Conservation (phyloP, 2,329 filamentous ascomycete species). For the Fusarium citri region DNA sequence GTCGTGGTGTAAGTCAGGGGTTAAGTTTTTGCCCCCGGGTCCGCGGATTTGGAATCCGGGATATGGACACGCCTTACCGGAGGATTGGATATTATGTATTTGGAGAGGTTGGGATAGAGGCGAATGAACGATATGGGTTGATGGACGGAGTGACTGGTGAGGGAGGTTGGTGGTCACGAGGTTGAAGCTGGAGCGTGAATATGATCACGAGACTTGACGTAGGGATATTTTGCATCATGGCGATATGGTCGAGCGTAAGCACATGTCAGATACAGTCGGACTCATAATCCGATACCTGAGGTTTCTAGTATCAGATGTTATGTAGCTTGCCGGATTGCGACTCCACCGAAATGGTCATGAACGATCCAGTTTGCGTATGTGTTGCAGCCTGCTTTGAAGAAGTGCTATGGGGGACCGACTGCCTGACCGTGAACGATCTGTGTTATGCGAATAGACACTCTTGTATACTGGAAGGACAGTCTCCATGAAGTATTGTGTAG, state of each 20-base stretch:
- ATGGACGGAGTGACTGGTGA: neutral
- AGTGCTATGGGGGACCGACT: neutral
- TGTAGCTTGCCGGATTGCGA: neutral
- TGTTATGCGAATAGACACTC: too few species aligned
- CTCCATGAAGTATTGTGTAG: too few species aligned
- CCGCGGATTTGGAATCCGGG: conserved; percentile 8
- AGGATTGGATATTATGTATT: neutral
- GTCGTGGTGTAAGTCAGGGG: conserved; percentile 7
- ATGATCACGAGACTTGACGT: conserved; percentile 4
- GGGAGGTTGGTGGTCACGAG: neutral
- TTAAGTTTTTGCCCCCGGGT: conserved; percentile 23
- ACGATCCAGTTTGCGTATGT: neutral
- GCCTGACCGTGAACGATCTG: too few species aligned
- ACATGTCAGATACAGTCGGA: neutral
- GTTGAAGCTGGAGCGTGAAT: neutral
- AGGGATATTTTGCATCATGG: neutral
- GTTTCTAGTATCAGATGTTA: neutral
- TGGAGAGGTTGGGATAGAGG: neutral
- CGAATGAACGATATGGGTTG: neutral
- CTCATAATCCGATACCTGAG: neutral
- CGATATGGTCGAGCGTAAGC: neutral
- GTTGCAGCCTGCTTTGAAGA: neutral
- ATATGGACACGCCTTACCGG: conserved; percentile 33
- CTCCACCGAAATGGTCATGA: neutral
- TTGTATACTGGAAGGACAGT: too few species aligned